A percentile compares a stretch with the other conserved stretches of the same genome.
phyloP scores from a whole-genome alignment of 352 stramenopile species.

The Blastocystis hominis region DNA sequence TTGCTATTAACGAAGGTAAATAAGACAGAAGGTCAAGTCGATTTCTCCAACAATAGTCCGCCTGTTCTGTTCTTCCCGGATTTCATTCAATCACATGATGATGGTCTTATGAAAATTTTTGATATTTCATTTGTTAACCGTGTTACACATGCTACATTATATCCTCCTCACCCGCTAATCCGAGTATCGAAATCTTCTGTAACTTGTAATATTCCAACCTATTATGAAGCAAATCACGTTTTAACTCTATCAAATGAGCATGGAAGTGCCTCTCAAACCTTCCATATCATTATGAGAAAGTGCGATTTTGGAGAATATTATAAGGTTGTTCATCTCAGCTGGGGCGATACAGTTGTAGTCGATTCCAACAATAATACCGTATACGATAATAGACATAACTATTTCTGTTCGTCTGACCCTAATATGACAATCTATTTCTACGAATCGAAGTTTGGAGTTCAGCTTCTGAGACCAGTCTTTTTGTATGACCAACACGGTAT shows the following conservation, averaged over 20 bases:
- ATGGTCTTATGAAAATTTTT: neutral
- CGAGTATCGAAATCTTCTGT: neutral
- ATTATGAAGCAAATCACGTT: neutral
- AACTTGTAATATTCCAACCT: neutral
- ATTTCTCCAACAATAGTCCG: neutral
- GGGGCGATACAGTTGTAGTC: neutral
- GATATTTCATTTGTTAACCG: neutral
- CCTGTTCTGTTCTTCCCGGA: neutral
- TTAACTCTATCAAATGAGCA: neutral
- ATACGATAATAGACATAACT: neutral
- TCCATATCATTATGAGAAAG: neutral
- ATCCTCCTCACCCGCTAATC: neutral
- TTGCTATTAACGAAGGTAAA: neutral
- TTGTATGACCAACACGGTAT: neutral
- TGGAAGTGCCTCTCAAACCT: neutral
- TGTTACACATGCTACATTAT: neutral
- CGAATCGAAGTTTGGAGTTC: neutral
- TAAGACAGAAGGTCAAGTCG: neutral
- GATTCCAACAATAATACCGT: neutral
- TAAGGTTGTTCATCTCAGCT: neutral
- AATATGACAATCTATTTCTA: neutral
- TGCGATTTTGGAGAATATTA: neutral
- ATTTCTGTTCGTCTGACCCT: neutral
- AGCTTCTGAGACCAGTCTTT: neutral
- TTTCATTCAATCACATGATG: neutral